Percentiles rank a stretch among this genome's conserved stretches.
Evolutionary conservation across 139 green algal genomes (phyloP).

Genomic region (Ostreobium quekettii): DNA sequence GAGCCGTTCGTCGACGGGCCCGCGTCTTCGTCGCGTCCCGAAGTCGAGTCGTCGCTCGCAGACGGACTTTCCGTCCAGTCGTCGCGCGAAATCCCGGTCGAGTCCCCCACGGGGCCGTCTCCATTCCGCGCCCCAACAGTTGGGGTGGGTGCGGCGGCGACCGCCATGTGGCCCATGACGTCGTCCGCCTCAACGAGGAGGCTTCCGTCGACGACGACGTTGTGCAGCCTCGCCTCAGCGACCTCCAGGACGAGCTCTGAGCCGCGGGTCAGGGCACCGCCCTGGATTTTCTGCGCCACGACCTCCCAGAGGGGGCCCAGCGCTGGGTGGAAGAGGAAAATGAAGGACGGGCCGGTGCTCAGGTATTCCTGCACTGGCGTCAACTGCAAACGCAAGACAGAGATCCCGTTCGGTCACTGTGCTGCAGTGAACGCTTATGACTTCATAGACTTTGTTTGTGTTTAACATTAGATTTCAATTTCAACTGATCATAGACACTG

Average conservation of each 20-base stretch:
- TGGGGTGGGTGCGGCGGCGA: neutral
- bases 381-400: neutral
- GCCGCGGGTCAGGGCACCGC: slow-evolving; percentile 51
- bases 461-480: no score
- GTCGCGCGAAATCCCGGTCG: neutral
- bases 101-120: no score
- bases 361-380: slow-evolving; percentile 33
- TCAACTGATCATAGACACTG: no score
- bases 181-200: slow-evolving; percentile 40
- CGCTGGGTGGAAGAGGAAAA: slow-evolving; percentile 83
- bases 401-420: no score
- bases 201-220: slow-evolving; percentile 51
- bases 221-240: slow-evolving; percentile 42
- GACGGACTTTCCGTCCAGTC: no score
- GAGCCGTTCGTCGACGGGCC: neutral
- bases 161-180: neutral
- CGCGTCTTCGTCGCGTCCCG: no score
- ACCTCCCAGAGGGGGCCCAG: slow-evolving; percentile 93
- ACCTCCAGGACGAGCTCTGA: slow-evolving; percentile 56
- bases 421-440: no score
- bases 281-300: slow-evolving; percentile 87
- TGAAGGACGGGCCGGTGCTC: slow-evolving; percentile 63
- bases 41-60: no score
- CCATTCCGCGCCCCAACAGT: no score
- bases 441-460: no score